A percentile compares a stretch with the other conserved stretches of the same genome.
These are phyloP conservation scores for Ciborinia camelliae DNA, from an alignment of 2,329 filamentous ascomycete species.

Conservation along the genomic window DNA sequence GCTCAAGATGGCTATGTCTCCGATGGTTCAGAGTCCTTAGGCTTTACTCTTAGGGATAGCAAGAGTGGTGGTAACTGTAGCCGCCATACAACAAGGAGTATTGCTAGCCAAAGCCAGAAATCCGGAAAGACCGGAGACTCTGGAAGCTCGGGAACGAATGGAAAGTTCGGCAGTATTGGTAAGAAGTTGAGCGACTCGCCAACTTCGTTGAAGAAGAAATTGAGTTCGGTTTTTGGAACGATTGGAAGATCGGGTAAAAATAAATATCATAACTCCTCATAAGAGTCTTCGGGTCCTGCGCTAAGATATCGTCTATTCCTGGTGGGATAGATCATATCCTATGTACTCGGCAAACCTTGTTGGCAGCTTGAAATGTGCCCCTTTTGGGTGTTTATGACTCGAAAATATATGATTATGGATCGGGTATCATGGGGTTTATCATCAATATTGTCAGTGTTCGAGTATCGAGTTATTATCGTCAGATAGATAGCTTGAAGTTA, in stretches of 20 bases:
- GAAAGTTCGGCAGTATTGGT: not conserved
- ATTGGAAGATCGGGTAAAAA: conserved; percentile 11
- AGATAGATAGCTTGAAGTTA: conserved; percentile 8
- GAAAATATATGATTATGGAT: not conserved
- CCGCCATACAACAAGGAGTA: not conserved
- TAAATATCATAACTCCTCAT: not conserved
- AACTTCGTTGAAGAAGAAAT: conserved; percentile 6
- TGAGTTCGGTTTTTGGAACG: conserved; percentile 16
- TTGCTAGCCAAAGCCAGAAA: not conserved
- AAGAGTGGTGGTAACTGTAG: not conserved
- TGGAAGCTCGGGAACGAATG: not conserved
- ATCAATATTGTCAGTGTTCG: conserved; percentile 1
- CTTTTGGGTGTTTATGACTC: not conserved
- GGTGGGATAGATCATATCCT: not conserved
- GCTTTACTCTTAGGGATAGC: not conserved
- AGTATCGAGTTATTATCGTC: not conserved
- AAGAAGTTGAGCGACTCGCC: conserved; percentile 8
- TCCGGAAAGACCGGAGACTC: not conserved
- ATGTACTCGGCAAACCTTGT: no score
- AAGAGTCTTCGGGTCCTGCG: not conserved
- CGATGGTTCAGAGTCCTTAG: not conserved
- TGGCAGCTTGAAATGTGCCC: not conserved
- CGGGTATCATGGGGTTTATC: not conserved
- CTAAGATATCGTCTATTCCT: not conserved
- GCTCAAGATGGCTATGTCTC: not conserved